Evolutionary conservation across 2,329 filamentous ascomycete genomes (phyloP).

Genomic region (Ramichloridium luteum): DNA sequence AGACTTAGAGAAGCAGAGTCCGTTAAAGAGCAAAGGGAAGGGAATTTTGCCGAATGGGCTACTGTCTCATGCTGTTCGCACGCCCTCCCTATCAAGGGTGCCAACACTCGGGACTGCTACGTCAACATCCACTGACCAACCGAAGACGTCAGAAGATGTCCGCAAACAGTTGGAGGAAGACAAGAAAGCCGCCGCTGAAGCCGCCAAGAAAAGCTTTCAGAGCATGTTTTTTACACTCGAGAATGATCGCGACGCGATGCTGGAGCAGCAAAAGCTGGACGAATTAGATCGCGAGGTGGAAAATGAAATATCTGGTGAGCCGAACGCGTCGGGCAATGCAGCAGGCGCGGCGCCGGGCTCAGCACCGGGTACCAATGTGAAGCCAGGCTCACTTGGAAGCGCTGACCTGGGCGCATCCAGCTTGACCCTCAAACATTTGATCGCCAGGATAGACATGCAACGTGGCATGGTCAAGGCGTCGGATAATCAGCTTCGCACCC

Average conservation of each 20-base stretch:
- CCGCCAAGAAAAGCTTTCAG: constrained; percentile 80
- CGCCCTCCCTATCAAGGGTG: constrained; percentile 54
- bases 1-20: constrained; percentile 33
- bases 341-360: constrained; percentile 36
- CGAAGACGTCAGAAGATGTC: constrained; percentile 71
- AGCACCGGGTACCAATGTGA: constrained; percentile 43
- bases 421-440: constrained; percentile 90
- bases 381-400: constrained; percentile 80
- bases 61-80: constrained; percentile 37
- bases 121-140: constrained; percentile 44
- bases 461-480: constrained; percentile 81
- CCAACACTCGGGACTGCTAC: constrained; percentile 44
- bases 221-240: constrained; percentile 92
- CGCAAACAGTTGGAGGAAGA: constrained; percentile 88
- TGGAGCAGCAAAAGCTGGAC: constrained; percentile 93
- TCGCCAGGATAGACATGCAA: constrained; percentile 88
- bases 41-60: constrained; percentile 43
- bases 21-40: constrained; percentile 41
- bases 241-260: constrained; percentile 88
- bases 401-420: constrained; percentile 93
- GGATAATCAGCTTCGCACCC: constrained; percentile 76
- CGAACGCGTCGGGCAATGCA: constrained; percentile 38
- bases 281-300: constrained; percentile 94
- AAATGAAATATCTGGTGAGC: constrained; percentile 69
- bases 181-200: constrained; percentile 79